Conservation (phyloP, 345 rosid genomes). For the Barbarea vulgaris region DNA sequence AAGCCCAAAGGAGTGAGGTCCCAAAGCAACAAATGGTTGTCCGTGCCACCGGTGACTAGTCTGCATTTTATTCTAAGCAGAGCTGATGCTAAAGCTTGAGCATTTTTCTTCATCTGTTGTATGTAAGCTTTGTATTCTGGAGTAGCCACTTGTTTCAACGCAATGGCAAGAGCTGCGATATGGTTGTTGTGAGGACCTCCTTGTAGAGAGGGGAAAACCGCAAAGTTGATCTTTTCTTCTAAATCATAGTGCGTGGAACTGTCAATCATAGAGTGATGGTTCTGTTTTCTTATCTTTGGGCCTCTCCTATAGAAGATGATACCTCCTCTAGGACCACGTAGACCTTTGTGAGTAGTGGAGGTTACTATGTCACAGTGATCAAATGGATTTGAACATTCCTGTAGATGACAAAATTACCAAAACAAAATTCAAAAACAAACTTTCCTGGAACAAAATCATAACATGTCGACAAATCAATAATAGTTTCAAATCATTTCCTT, state of each 20-base stretch:
- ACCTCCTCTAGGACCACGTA: constrained; percentile 98
- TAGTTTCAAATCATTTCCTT: not conserved
- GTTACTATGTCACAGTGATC: constrained; percentile 96
- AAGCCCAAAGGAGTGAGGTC: constrained; percentile 81
- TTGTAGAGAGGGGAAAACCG: constrained; percentile 82
- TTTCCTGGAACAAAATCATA: not conserved
- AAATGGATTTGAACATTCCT: constrained; percentile 94
- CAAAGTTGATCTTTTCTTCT: constrained; percentile 92
- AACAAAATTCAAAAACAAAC: constrained; percentile 11
- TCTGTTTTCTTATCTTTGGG: constrained; percentile 65
- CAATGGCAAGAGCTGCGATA: constrained; percentile 95
- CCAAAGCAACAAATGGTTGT: constrained; percentile 96
- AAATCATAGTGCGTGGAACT: constrained; percentile 60
- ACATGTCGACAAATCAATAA: not conserved
- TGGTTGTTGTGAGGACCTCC: constrained; percentile 99
- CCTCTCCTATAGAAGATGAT: constrained; percentile 89
- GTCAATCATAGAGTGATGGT: constrained; percentile 49
- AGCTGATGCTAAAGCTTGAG: constrained; percentile 83
- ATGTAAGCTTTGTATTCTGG: constrained; percentile 84
- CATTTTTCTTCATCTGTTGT: constrained; percentile 92
- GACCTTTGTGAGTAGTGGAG: constrained; percentile 96
- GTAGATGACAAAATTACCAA: constrained; percentile 11
- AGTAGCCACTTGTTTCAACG: constrained; percentile 89
- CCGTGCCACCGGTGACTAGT: constrained; percentile 94
- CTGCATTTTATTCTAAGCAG: constrained; percentile 75